phyloP scores from a whole-genome alignment of 495 filamentous ascomycete species.

The Hyphodiscus hymeniophilus region DNA sequence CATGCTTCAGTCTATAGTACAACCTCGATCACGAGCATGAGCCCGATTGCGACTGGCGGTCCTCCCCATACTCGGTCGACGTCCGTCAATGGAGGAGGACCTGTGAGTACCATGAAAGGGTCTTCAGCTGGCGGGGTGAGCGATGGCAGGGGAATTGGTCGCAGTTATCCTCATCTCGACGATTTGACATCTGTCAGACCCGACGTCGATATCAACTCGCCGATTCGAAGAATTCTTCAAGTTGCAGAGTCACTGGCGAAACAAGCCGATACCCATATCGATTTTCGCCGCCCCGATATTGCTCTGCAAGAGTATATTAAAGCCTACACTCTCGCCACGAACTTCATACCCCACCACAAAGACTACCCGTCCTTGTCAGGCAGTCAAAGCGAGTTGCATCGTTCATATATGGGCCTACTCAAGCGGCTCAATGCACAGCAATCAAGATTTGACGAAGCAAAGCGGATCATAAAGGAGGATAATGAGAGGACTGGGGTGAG shows the following conservation, averaged over 20 bases:
- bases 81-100: conserved; percentile 11
- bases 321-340: conserved; percentile 65
- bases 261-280: conserved; percentile 41
- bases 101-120: conserved; percentile 9
- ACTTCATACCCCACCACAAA: conserved; percentile 64
- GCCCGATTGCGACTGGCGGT: conserved; percentile 13
- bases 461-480: conserved; percentile 59
- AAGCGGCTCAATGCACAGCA: conserved; percentile 35
- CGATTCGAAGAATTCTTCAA: conserved; percentile 41
- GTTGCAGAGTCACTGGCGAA: conserved; percentile 39
- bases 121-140: neutral
- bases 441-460: conserved; percentile 48
- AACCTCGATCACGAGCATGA: conserved; percentile 13
- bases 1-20: conserved; percentile 7
- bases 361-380: conserved; percentile 48
- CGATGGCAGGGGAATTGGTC: conserved; percentile 17
- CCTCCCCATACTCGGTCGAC: conserved; percentile 13
- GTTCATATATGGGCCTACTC: conserved; percentile 40
- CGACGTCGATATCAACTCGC: conserved; percentile 33
- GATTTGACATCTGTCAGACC: conserved; percentile 50
- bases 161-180: conserved; percentile 61
- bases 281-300: conserved; percentile 43
- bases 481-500: conserved; percentile 48
- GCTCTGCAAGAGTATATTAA: conserved; percentile 65
- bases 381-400: conserved; percentile 36